A percentile compares a stretch with the other conserved stretches of the same genome.
phyloP scores from a whole-genome alignment of 202 grass and related monocot species.

The Thinopyrum obtusiflorum region DNA sequence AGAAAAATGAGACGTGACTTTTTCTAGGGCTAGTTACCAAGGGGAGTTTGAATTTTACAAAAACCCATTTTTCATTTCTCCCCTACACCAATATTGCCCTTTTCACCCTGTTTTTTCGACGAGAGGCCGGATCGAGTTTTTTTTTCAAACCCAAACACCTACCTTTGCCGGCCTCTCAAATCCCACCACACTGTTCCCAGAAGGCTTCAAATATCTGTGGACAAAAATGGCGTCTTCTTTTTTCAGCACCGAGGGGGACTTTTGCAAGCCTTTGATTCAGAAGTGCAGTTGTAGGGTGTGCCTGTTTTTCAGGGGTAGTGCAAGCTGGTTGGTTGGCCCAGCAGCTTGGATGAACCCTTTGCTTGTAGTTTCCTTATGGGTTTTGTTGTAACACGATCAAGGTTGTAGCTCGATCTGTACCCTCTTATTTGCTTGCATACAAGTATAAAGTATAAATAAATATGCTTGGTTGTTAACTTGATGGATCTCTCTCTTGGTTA shows the following conservation, averaged over 20 bases:
- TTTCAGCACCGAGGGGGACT: constrained; percentile 48
- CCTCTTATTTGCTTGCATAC: constrained; percentile 42
- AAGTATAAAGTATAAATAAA: constrained; percentile 78
- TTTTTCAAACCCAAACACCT: constrained; percentile 41
- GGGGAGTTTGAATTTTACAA: constrained; percentile 61
- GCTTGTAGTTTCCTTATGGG: constrained; percentile 47
- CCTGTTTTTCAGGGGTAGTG: constrained; percentile 43
- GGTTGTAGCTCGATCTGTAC: constrained; percentile 40
- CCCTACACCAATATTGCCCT: constrained; percentile 52
- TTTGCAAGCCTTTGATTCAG: constrained; percentile 60
- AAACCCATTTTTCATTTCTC: constrained; percentile 52
- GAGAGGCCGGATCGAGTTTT: constrained; percentile 33
- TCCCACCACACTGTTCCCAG: constrained; percentile 37
- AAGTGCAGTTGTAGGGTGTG: constrained; percentile 39
- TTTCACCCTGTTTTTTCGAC: constrained; percentile 50
- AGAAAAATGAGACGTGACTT: constrained; percentile 27
- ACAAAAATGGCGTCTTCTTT: constrained; percentile 71
- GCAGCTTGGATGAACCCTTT: constrained; percentile 29
- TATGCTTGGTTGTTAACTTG: constrained; percentile 36
- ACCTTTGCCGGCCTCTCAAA: constrained; percentile 52
- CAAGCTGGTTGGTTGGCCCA: constrained; percentile 35
- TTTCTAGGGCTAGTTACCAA: constrained; percentile 63
- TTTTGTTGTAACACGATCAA: constrained; percentile 48
- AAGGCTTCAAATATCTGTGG: constrained; percentile 52
- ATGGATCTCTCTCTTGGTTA: constrained; percentile 28